A percentile compares a stretch with the other conserved stretches of the same genome.
phyloP scores from a whole-genome alignment of 768 basidiomycete species.

The Tubosaeta sp. region DNA sequence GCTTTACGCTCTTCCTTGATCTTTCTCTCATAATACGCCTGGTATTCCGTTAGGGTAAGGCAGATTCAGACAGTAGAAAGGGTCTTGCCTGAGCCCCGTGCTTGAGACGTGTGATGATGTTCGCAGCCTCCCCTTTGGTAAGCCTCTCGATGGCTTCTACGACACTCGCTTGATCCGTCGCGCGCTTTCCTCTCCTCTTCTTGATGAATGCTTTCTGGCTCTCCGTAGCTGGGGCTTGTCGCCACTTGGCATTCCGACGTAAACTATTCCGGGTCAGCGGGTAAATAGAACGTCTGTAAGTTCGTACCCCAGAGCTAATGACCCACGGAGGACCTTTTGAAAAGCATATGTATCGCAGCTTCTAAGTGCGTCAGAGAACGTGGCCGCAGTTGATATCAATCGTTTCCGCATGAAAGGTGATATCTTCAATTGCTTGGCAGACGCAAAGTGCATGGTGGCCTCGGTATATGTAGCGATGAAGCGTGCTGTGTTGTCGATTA shows the following conservation, averaged over 20 bases:
- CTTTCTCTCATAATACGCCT: conserved; percentile 59
- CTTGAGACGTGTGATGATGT: conserved; percentile 71
- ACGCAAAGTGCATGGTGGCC: conserved; percentile 40
- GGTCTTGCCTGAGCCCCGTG: conserved; percentile 65
- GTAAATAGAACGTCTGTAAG: neutral
- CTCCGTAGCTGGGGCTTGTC: conserved; percentile 55
- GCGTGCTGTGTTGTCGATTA: conserved; percentile 20
- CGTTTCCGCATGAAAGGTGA: conserved; percentile 54
- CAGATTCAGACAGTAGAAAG: neutral
- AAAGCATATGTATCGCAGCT: conserved; percentile 67
- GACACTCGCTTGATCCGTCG: conserved; percentile 14
- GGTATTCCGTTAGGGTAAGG: neutral
- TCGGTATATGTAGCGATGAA: conserved; percentile 57
- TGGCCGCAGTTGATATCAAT: conserved; percentile 48
- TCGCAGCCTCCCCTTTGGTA: conserved; percentile 77
- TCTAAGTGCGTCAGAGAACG: conserved; percentile 56
- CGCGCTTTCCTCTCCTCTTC: conserved; percentile 44
- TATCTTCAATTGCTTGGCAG: conserved; percentile 41
- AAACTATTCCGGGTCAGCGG: conserved; percentile 38
- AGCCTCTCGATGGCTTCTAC: conserved; percentile 37
- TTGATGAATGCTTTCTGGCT: conserved; percentile 53
- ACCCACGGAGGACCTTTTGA: conserved; percentile 51
- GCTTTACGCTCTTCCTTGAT: conserved; percentile 37
- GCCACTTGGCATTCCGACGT: conserved; percentile 63
- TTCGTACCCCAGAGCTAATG: conserved; percentile 45